Base-by-base conservation (phyloP, 495 filamentous ascomycete genomes). In the Xeromyces bisporus region DNA sequence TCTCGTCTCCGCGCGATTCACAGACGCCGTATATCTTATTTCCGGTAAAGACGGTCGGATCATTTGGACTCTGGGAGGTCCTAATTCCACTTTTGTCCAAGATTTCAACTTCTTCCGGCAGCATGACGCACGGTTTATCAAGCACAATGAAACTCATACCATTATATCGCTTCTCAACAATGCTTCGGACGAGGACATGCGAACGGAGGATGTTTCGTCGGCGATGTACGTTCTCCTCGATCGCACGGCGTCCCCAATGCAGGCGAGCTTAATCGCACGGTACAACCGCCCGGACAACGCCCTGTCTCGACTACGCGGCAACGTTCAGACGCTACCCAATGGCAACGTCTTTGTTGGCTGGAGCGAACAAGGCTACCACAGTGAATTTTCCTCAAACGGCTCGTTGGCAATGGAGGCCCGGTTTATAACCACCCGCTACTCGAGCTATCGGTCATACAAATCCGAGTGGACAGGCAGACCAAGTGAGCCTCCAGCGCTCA, bases 251-350 rank as follows among this genome's bases (percentile, higher is more conserved):
- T 37, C 37, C 1, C 53, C 55, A 42, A 57, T 54, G 50, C 66
- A 55, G 6, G 69, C 71, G 0, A 52, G 41, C 13, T 40, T 59
- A 27, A 38, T 53, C 23, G 44, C 47, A 9, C 54, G 56, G 18
- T 59, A 57, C 35, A 47, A 50, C 29, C 55, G 64, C 17, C 68
- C 69, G 0, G 59, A 69, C 18, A 46, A 43, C 18, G 55, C 55
- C 11, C 46, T 67, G n/a, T 64, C 67, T 12, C 63, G 62, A 11
- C 67, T 68, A n/a, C 71, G 74, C 35, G 73, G 73, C 15, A 73
- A 58, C 34, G 59, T 66, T 10, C 69, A 73, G 39, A 40, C 58
- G 2, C 56, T 77, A 2, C 59, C 67, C 0, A 60, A 64, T 25
- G 67, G 60, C 18, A 72, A 73, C 37, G 39, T 60, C 23, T 62